Percentiles rank a stretch among this genome's conserved stretches.
Evolutionary conservation across 805 yeast species (phyloP).

Genomic region (Hanseniaspora meyeri): DNA sequence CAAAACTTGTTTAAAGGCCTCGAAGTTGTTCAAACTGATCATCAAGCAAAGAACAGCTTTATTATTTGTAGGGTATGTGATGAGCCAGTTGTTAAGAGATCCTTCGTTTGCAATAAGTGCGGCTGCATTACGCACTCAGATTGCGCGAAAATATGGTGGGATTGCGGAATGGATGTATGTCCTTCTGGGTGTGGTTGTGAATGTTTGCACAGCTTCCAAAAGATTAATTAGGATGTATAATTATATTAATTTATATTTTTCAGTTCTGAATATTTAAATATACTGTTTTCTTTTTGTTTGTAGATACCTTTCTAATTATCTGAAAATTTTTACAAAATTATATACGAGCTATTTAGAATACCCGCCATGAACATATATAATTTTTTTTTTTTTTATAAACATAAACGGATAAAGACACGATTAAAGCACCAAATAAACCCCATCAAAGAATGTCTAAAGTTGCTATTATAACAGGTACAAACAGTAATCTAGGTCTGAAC

Average conservation of each 20-base stretch:
- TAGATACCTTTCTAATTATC: too few species aligned
- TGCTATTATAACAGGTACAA: conserved; percentile 38
- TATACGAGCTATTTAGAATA: too few species aligned
- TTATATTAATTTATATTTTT: too few species aligned
- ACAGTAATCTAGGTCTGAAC: conserved; percentile 69
- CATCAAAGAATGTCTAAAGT: conserved; percentile 22
- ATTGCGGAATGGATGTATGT: conserved; percentile 37
- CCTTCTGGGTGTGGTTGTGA: conserved; percentile 78
- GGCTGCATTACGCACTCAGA: conserved; percentile 66
- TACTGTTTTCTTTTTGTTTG: not conserved
- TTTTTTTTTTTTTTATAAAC: not conserved
- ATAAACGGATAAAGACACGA: too few species aligned
- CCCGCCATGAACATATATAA: not conserved
- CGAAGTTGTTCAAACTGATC: conserved; percentile 16
- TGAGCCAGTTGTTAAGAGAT: conserved; percentile 43
- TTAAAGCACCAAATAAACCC: not conserved
- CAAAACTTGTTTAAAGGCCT: conserved; percentile 29
- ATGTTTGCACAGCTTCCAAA: conserved; percentile 29
- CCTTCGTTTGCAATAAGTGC: conserved; percentile 60
- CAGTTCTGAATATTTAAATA: too few species aligned
- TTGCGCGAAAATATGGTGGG: conserved; percentile 80
- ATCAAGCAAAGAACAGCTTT: conserved; percentile 23
- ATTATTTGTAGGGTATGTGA: conserved; percentile 51
- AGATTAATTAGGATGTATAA: not conserved
- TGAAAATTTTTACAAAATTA: not conserved